Evolutionary conservation across 2,329 filamentous ascomycete genomes (phyloP), one percentile per base, ranked within the genome.

Genomic region (Trichoderma sp.): DNA sequence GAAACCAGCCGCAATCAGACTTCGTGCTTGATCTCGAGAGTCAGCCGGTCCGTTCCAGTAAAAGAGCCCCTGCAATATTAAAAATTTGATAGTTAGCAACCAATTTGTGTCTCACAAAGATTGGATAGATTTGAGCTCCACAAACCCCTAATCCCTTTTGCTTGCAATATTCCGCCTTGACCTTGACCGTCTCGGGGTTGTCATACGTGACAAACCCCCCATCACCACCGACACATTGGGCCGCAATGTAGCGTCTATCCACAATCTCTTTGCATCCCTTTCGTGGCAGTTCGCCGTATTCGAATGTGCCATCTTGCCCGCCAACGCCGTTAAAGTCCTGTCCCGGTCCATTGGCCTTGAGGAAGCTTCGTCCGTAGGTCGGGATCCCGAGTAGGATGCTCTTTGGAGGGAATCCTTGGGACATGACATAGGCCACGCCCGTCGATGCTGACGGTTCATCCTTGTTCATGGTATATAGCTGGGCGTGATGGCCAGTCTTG

Each of bases 31-130:
- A 65, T 87, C 84, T 72, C 81, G 83, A 33, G 86, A 85, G 81
- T 96, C 92, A 3, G 87, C 88, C 16, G 91, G 90, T n/a, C 89
- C 91, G 65, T 91, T 89, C 91, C 91, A 94, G 79, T 94, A 96
- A 78, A 94, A 95, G 10, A 96, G 80, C 0, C 92, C 92, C 87
- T 89, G 73, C 31, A 68, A 58, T 67, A 14, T 58, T 69, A 70
- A 56, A 53, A 43, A 27, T 47, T 55, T 64, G 61, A 56, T 64
- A 16, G 65, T 68, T 62, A 63, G 68, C 68, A 64, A 40, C 43
- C 33, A 37, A 27, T 35, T 61, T 52, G 27, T 24, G n/a, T 59
- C 37, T 65, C 37, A 21, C 55, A 55, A 21, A 61, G 33, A n/a
- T 66, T 47, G 52, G 53, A 62, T 35, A 27, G 35, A 16, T 33